A percentile compares a stretch with the other conserved stretches of the same genome.
Evolutionary conservation across 257 asterid genomes (phyloP).

Genomic region (Plectranthus barbatus): DNA sequence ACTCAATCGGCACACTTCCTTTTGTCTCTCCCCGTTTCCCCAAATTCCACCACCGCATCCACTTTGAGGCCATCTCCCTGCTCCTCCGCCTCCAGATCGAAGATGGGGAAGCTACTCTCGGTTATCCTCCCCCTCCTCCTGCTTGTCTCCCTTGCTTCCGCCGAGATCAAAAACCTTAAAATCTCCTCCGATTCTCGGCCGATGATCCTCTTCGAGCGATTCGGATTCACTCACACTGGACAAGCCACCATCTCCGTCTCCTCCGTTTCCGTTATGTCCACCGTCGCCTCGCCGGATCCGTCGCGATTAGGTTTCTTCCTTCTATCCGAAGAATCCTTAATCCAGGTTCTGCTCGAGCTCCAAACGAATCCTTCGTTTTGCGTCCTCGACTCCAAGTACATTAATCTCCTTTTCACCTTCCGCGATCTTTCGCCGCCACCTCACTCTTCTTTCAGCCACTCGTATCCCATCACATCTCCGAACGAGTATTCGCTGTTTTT

Average conservation of each 20-base stretch:
- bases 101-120: constrained; percentile 49
- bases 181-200: constrained; percentile 65
- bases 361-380: constrained; percentile 69
- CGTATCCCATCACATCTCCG: constrained; percentile 69
- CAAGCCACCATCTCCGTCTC: constrained; percentile 61
- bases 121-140: constrained; percentile 33
- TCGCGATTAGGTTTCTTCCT: constrained; percentile 80
- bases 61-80: background rate
- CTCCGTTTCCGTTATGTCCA: constrained; percentile 57
- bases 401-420: constrained; percentile 53
- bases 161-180: constrained; percentile 71
- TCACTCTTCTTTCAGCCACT: constrained; percentile 43
- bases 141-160: constrained; percentile 36
- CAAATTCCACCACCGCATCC: constrained; percentile 2
- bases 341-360: constrained; percentile 75
- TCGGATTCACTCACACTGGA: constrained; percentile 93
- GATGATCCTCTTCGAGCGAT: constrained; percentile 85
- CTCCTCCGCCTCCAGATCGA: constrained; percentile 17
- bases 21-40: constrained; percentile 5
- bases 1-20: constrained; percentile 15
- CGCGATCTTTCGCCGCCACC: constrained; percentile 88
- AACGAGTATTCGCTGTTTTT: constrained; percentile 82
- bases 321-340: constrained; percentile 65
- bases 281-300: constrained; percentile 43
- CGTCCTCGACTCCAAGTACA: constrained; percentile 71